Percentiles rank a stretch among this genome's conserved stretches.
These are phyloP conservation scores for Talaromyces sp. DNA, from an alignment of 2,329 filamentous ascomycete genomes.

Conservation along the genomic window DNA sequence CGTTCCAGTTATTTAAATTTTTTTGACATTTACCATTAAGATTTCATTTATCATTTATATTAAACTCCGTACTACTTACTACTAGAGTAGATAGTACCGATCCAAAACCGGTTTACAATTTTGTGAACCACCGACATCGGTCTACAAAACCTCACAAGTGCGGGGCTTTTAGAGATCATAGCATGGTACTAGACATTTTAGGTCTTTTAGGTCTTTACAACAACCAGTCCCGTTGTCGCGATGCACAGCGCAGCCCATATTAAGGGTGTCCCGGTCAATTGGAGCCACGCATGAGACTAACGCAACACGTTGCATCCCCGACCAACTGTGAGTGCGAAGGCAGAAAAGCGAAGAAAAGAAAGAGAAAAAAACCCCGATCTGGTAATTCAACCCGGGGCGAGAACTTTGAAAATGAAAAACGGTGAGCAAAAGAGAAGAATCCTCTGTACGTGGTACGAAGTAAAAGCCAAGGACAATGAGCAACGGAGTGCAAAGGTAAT, in stretches of 20 bases:
- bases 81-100: too few species aligned
- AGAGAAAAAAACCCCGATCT: neutral
- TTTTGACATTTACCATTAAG: neutral
- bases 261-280: conserved; percentile 10
- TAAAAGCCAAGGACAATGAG: neutral
- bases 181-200: too few species aligned
- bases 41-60: neutral
- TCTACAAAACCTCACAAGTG: neutral
- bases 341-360: neutral
- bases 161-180: neutral
- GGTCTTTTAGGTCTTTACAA: neutral
- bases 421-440: neutral
- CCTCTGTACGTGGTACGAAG: neutral
- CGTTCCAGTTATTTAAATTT: neutral
- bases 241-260: neutral
- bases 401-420: neutral
- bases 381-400: neutral
- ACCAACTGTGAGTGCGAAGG: neutral
- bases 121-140: neutral
- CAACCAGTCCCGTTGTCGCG: neutral
- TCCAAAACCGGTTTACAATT: neutral
- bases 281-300: conserved; percentile 15
- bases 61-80: too few species aligned
- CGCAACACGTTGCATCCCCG: conserved; percentile 7
- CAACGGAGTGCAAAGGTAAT: too few species aligned